Percentiles rank a stretch among this genome's conserved stretches.
Evolutionary conservation across 768 basidiomycete genomes (phyloP).

Genomic region (Amanita thiersii): DNA sequence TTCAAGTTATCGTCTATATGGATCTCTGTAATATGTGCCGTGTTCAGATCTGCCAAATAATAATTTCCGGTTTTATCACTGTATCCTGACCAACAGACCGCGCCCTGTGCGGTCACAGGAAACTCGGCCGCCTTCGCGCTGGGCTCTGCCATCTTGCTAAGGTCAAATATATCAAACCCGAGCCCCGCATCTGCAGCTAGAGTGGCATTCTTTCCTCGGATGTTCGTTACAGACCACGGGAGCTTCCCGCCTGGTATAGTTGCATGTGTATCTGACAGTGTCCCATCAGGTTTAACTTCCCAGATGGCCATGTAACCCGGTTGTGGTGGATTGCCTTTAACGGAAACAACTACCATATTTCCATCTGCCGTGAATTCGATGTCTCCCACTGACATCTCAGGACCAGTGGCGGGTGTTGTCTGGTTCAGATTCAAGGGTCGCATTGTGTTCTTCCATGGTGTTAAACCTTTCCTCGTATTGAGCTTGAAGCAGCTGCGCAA

Average conservation of each 20-base stretch:
- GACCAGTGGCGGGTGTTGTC: constrained; percentile 44
- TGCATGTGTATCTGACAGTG: constrained; percentile 32
- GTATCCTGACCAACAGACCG: constrained; percentile 36
- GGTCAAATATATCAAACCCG: constrained; percentile 31
- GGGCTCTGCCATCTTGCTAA: constrained; percentile 11
- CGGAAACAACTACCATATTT: constrained; percentile 34
- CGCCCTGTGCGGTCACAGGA: constrained; percentile 28
- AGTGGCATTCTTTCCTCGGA: constrained; percentile 29
- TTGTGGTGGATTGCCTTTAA: constrained; percentile 39
- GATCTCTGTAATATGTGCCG: constrained; percentile 34
- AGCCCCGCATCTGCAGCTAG: constrained; percentile 30
- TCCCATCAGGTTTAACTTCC: constrained; percentile 34
- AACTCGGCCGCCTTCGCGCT: constrained; percentile 15
- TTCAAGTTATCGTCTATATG: constrained; percentile 36
- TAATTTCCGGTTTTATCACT: constrained; percentile 33
- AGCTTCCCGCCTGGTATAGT: constrained; percentile 33
- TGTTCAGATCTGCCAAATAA: constrained; percentile 35
- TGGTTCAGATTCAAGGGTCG: constrained; percentile 38
- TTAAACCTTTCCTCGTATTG: constrained; percentile 30
- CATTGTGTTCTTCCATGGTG: constrained; percentile 29
- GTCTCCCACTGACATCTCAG: constrained; percentile 34
- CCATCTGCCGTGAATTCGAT: constrained; percentile 39
- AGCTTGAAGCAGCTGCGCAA: constrained; percentile 32
- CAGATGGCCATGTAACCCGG: constrained; percentile 45
- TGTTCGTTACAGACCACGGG: constrained; percentile 40